phyloP scores from a whole-genome alignment of 2,329 filamentous ascomycete species.

The Penicillium italicum region DNA sequence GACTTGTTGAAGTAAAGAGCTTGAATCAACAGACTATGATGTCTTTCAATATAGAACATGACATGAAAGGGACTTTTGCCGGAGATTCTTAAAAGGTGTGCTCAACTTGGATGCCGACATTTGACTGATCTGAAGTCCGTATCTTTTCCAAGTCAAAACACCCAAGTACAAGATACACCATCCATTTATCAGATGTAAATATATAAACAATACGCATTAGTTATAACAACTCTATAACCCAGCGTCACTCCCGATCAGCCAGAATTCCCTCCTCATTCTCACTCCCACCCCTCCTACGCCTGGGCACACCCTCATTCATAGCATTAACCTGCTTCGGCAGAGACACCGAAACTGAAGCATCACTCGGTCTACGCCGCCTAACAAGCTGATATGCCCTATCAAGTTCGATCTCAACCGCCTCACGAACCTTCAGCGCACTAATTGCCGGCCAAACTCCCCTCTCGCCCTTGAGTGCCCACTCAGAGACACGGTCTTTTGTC shows the following conservation, averaged over 20 bases:
- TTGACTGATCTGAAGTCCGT: neutral
- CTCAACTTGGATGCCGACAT: neutral
- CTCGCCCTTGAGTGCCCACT: constrained; percentile 84
- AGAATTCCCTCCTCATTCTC: constrained; percentile 19
- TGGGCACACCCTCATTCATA: constrained; percentile 30
- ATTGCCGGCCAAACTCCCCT: constrained; percentile 87
- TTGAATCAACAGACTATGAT: neutral
- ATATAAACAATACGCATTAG: neutral
- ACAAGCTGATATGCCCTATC: constrained; percentile 81
- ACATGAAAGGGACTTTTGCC: neutral
- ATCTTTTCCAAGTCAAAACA: neutral
- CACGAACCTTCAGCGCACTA: constrained; percentile 74
- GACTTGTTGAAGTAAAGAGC: neutral
- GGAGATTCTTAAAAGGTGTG: neutral
- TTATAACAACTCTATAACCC: neutral
- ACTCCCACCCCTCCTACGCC: constrained; percentile 23
- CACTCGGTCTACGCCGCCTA: constrained; percentile 45
- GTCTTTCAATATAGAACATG: neutral
- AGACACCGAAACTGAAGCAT: constrained; percentile 17
- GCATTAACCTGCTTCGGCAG: constrained; percentile 14
- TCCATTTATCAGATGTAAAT: neutral
- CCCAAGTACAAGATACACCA: neutral
- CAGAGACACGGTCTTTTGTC: constrained; percentile 68
- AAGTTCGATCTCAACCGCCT: constrained; percentile 81
- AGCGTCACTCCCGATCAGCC: constrained; percentile 10